Base-by-base conservation (phyloP, 306 rosid genomes). In the Calophaca sinica region DNA sequence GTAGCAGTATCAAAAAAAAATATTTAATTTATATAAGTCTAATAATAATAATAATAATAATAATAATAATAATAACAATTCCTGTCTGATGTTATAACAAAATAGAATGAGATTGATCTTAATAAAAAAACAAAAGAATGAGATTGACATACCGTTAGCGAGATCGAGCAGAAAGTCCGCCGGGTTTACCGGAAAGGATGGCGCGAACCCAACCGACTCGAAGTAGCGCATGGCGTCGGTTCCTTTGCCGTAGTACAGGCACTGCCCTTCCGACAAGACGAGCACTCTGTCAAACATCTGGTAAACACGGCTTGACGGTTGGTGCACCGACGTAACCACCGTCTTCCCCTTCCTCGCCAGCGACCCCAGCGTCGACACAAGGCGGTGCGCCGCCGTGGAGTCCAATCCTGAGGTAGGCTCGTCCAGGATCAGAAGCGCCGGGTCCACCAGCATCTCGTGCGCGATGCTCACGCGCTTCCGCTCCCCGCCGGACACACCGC, bases 111-210 rank as follows among this genome's bases (percentile, higher is more conserved):
- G 26, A 20, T 20, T 20, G 26, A 20, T 20, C 0, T 20, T 20
- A 20, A 20, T 20, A 20, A 20, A 20, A 20, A 20, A 20, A 20
- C 1, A 20, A 20, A 71, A 31, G 2, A 15, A 13, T 15, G 45
- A 62, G 50, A 4, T 9, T 57, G 73, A 80, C 97, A 78, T 91
- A 91, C 98, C 98, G 70, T 91, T 93, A 6, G 98, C 98, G 79
- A 93, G 93, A 81, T 93, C 97, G 13, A 93, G 98, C 68, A 93
- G 84, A 55, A 93, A 93, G 78, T 93, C 97, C 3, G 98, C 98
- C 58, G 98, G 97, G 26, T 93, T 93, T 83, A 93, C 85, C 5
- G 98, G 88, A 15, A 91, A 91, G 14, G 87, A 84, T 6, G 97
- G 98, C 52, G 80, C 79, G 81, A 85, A 85, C 0, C 97, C 97